Base-by-base conservation (phyloP, 257 asterid genomes). In the Gentiana straminea region DNA sequence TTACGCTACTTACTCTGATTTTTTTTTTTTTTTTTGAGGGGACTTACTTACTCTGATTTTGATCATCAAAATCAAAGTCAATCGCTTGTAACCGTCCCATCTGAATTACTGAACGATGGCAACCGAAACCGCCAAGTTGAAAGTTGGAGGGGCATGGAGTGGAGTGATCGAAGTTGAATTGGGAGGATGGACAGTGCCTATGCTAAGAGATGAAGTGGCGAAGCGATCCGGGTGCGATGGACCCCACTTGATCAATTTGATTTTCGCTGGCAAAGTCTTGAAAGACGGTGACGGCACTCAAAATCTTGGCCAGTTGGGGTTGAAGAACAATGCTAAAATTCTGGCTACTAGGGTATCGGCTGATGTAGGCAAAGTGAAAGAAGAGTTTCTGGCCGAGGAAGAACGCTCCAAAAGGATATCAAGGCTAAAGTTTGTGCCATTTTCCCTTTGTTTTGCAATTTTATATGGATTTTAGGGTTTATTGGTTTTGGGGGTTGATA, bases 111-210 rank as follows among this genome's bases (percentile, higher is more conserved):
- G 24, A 41, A 41, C 46, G 46, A 41, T 41, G 46, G 24, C 24
- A 24, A 41, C 46, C 46, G 46, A 10, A 41, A 51, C 62, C 63
- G 81, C 75, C 10, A 91, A 91, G 68, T 67, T 91, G 75, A 81
- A 75, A 81, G 75, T 91, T 10, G 98, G 80, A 49, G 98, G 98
- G 64, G 73, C 92, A 15, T 91, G 98, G 98, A 81, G 85, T 68
- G 98, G 98, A 45, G 73, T 81, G 8, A 47, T 91, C 56, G 98
- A 91, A 60, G 73, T 91, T 9, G 87, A 84, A 38, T 63, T 84
- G 38, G 96, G 81, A 4, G 86, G 79, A 12, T 91, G 96, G 94
- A 84, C 96, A 2, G 92, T 87, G 55, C 46, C 78, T 43, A 81
- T 72, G 86, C 64, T 91, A 62, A 76, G 89, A 47, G 70, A 73